Conservation (phyloP, 202 grass and related monocot species). For the Cymbopogon flexuosus region DNA sequence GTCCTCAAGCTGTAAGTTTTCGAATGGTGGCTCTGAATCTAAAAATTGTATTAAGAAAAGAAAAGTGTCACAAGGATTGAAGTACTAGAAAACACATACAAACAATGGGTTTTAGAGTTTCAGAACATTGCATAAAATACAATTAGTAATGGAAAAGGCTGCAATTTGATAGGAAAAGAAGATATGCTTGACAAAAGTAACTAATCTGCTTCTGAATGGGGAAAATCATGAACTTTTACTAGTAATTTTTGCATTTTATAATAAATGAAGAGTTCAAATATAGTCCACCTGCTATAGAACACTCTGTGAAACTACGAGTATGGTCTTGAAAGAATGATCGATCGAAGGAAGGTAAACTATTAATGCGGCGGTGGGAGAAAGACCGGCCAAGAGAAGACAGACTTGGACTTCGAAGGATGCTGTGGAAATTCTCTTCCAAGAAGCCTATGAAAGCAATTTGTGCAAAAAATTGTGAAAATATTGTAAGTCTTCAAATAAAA, state of each 20-base stretch:
- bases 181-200: background rate
- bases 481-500: background rate
- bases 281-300: conserved; percentile 42
- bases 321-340: conserved; percentile 36
- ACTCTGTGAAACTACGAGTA: conserved; percentile 24
- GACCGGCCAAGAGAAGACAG: conserved; percentile 14
- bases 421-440: conserved; percentile 35
- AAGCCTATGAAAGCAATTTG: conserved; percentile 29
- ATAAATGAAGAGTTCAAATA: background rate
- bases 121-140: background rate
- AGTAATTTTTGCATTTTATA: background rate
- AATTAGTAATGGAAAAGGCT: background rate
- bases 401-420: conserved; percentile 35
- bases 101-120: conserved; percentile 1
- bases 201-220: background rate
- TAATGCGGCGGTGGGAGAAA: conserved; percentile 39
- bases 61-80: background rate
- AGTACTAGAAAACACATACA: background rate
- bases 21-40: conserved; percentile 38
- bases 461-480: conserved; percentile 14
- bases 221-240: background rate
- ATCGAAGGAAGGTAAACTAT: conserved; percentile 49
- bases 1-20: conserved; percentile 43
- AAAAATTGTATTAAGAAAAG: background rate
- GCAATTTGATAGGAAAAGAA: background rate